A percentile compares a stretch with the other conserved stretches of the same genome.
Conservation (phyloP, 192 early-diverging fungal species). For the Coemansia sp. region DNA sequence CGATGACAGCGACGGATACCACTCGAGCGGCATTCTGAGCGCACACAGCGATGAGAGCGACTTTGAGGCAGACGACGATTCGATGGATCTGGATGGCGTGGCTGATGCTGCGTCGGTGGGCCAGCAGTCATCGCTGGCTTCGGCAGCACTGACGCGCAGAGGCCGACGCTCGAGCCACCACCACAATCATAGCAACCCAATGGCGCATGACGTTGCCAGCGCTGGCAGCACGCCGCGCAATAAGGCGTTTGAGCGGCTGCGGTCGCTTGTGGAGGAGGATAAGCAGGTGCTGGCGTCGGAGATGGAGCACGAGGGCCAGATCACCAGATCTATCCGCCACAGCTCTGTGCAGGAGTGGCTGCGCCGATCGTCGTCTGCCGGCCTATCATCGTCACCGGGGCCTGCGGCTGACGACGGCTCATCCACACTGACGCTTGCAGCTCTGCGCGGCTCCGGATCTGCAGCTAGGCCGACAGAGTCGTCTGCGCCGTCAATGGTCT, state of each 20-base stretch:
- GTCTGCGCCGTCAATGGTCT: slow-evolving; percentile 24
- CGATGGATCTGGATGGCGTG: slow-evolving; percentile 21
- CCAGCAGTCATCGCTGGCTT: slow-evolving; percentile 4
- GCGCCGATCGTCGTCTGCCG: slow-evolving; percentile 21
- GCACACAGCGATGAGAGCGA: slow-evolving; percentile 9
- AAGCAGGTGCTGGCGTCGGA: slow-evolving; percentile 44
- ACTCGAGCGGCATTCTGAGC: slow-evolving; percentile 3
- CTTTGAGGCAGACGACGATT: slow-evolving; percentile 17
- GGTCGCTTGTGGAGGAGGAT: slow-evolving; percentile 50
- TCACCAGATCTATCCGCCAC: slow-evolving; percentile 49
- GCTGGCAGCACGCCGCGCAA: slow-evolving; percentile 35
- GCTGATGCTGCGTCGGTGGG: slow-evolving; percentile 11
- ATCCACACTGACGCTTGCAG: neutral
- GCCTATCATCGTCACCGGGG: slow-evolving; percentile 3
- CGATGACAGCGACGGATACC: slow-evolving; percentile 13
- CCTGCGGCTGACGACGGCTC: slow-evolving; percentile 4
- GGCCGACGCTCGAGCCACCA: neutral
- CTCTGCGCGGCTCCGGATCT: slow-evolving; percentile 3
- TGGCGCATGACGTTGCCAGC: slow-evolving; percentile 5
- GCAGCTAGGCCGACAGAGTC: slow-evolving; percentile 21
- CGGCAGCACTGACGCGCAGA: neutral
- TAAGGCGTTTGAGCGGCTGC: slow-evolving; percentile 49
- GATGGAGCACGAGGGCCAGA: slow-evolving; percentile 56
- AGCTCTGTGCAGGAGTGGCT: slow-evolving; percentile 53
- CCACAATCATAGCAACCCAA: neutral